Conservation (phyloP, 768 basidiomycete genomes). For the Phylloporus arenicola region DNA sequence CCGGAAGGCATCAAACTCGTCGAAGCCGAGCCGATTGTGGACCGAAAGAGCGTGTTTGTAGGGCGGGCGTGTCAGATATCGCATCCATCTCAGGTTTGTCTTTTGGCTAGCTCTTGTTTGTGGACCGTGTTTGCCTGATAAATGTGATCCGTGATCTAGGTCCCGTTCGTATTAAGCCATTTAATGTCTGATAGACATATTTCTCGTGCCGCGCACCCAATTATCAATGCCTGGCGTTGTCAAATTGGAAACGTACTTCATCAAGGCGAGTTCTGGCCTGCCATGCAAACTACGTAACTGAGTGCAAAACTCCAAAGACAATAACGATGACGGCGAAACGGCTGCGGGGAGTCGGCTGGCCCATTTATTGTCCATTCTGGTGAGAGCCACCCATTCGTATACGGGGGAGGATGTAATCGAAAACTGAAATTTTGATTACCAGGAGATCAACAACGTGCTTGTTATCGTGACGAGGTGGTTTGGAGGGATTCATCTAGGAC, state of each 20-base stretch:
- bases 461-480: constrained; percentile 93
- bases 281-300: not conserved
- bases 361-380: constrained; percentile 85
- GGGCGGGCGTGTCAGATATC: constrained; percentile 80
- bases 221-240: constrained; percentile 82
- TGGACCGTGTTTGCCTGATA: not conserved
- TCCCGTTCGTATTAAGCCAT: constrained; percentile 59
- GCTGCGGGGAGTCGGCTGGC: constrained; percentile 88
- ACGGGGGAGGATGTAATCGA: not conserved
- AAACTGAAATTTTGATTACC: not conserved
- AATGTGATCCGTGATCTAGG: constrained; percentile 37
- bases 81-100: constrained; percentile 64
- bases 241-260: constrained; percentile 60
- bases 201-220: constrained; percentile 69
- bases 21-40: constrained; percentile 74
- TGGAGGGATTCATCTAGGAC: constrained; percentile 86
- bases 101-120: not conserved
- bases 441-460: constrained; percentile 81
- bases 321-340: constrained; percentile 92
- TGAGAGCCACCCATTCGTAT: constrained; percentile 28
- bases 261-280: constrained; percentile 50
- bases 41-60: constrained; percentile 81
- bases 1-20: constrained; percentile 64
- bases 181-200: constrained; percentile 69
- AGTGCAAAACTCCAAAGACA: constrained; percentile 48